Base-by-base conservation (phyloP, 1,284 basidiomycete genomes). In the Mycosarcoma mackinlayi region DNA sequence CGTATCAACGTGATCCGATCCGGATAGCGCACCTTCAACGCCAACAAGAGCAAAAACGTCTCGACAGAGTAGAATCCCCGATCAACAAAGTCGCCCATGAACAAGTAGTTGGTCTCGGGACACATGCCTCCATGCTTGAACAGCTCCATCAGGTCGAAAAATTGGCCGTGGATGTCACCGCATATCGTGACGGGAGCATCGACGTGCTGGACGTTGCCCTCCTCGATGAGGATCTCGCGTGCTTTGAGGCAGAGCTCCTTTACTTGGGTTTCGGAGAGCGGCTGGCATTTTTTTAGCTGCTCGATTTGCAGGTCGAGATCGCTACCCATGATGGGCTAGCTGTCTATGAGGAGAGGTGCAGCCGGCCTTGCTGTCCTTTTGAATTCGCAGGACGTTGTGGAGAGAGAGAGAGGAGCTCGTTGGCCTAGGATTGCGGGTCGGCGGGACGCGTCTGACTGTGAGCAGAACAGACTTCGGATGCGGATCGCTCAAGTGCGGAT, bases 81-180 rank as follows among this genome's bases (percentile, higher is more conserved):
- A 84, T 81, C 79, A 40, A 81, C 79, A 64, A 80, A 80, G 49
- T 80, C 78, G 37, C 78, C 94, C 91, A 98, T 95, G 87, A 98
- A 98, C 57, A 98, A 89, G 84, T 98, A 98, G 83, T 93, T 95
- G 9, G 95, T 97, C 30, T 93, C 90, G 50, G 95, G 95, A 84
- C 94, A 98, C 79, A 90, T 89, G 13, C 95, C 94, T 24, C 95
- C 96, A 31, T 96, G 90, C 82, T 91, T 91, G 87, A 98, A 98
- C 48, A 98, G 87, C 85, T 98, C 94, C 88, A 97, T 90, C 72
- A 98, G 87, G 83, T 98, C 95, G 84, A 92, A 96, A 83, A 98
- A 98, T 83, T 98, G 95, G 11, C 95, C 95, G 81, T 98, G 95
- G 52, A 98, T 98, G 85, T 98, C 96, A 19, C 95, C 95, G 82